These are phyloP conservation scores for Pichia sp. DNA, from an alignment of 1,139 yeast species.

Conservation along the genomic window DNA sequence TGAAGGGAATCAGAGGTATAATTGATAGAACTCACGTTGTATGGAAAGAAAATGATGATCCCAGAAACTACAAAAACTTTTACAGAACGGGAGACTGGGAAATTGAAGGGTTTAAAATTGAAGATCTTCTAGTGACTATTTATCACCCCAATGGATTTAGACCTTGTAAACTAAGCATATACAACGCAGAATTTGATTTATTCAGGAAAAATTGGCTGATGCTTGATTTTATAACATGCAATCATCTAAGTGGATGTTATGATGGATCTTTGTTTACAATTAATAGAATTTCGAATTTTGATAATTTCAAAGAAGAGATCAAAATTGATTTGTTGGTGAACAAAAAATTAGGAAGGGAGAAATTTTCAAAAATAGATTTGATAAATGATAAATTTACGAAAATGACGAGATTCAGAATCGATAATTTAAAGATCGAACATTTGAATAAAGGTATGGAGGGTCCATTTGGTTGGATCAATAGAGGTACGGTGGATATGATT, in stretches of 20 bases:
- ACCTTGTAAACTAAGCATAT: slow-evolving; percentile 79
- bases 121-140: slow-evolving; percentile 75
- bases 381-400: slow-evolving; percentile 40
- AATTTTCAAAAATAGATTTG: slow-evolving; percentile 11
- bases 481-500: slow-evolving; percentile 85
- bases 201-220: slow-evolving; percentile 90
- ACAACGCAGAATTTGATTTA: slow-evolving; percentile 71
- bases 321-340: slow-evolving; percentile 20
- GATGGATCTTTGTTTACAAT: slow-evolving; percentile 90
- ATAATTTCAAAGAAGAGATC: slow-evolving; percentile 30
- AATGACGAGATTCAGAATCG: slow-evolving; percentile 75
- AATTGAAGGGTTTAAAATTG: slow-evolving; percentile 71
- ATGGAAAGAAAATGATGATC: slow-evolving; percentile 80
- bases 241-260: slow-evolving; percentile 80
- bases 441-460: slow-evolving; percentile 85
- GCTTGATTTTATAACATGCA: slow-evolving; percentile 79
- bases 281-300: slow-evolving; percentile 62
- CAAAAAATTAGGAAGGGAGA: slow-evolving; percentile 11
- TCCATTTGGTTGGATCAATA: slow-evolving; percentile 94
- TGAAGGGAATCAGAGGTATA: slow-evolving; percentile 83
- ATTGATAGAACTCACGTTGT: slow-evolving; percentile 82
- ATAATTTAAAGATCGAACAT: slow-evolving; percentile 80
- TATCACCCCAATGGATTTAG: slow-evolving; percentile 75
- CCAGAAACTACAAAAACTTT: slow-evolving; percentile 68
- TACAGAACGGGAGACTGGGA: slow-evolving; percentile 89